Base-by-base conservation (phyloP, 1,284 basidiomycete species). In the Rhodofomes roseus region DNA sequence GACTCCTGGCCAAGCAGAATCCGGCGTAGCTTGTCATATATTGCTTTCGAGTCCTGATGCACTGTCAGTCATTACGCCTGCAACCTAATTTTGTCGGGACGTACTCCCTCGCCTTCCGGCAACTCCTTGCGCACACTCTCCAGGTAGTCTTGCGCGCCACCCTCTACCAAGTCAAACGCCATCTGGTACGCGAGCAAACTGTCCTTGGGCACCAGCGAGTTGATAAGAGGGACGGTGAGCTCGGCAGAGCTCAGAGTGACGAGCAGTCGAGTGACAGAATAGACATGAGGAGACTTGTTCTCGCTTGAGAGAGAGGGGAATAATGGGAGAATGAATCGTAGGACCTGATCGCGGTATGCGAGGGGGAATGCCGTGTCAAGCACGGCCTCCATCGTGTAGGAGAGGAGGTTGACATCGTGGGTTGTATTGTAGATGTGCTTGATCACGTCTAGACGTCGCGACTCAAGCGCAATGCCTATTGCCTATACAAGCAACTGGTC, bases 161-260 rank as follows among this genome's bases (percentile, higher is more conserved):
- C 93, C 75, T 97, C 95, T 18, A 90, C 91, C 55, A 98, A 77
- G 74, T 98, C 96, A 70, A 97, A 98, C 0, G 91, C 93, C 70
- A 97, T 87, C 71, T 98, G 96, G 72, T 94, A 96, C 2, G 93
- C 94, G 37, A 95, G 79, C 5, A 94, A 76, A 40, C 83, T 82
- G 68, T 92, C 84, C 62, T 84, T 83, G 0, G 86, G 84, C 14
- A 93, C 81, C 22, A 95, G 79, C 2, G 87, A 86, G 7, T 80
- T 82, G 62, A 96, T 73, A 51, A 95, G 79, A 23, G 86, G 81
- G 11, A 90, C 80, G 1, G 92, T 91, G 51, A 94, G 79, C 1
- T 85, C 81, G 5, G 89, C 82, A 61, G 89, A 88, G 70, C 90
- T 90, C 57, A 96, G 82, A 22, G 94, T 92, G 37, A 97, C 90